Percentiles rank a stretch among this genome's conserved stretches.
phyloP scores from a whole-genome alignment of 1,139 yeast genomes.

The Yamadazyma mexicana region DNA sequence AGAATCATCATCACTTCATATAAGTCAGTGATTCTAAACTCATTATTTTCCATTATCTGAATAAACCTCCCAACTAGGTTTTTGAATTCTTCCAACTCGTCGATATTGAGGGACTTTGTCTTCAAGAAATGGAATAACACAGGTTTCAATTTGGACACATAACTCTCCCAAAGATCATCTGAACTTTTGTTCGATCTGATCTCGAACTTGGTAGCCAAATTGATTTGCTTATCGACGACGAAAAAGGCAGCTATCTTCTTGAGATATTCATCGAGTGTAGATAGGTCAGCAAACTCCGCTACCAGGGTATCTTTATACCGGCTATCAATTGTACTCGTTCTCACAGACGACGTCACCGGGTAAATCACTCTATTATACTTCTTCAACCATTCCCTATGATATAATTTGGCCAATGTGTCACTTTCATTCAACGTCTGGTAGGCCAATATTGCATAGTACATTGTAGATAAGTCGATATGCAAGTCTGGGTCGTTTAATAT shows the following conservation, averaged over 20 bases:
- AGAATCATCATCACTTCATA: constrained; percentile 62
- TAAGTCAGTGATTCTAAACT: constrained; percentile 59
- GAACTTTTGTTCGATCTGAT: constrained; percentile 57
- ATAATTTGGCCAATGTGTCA: constrained; percentile 58
- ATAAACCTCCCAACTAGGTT: constrained; percentile 68
- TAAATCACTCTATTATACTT: constrained; percentile 73
- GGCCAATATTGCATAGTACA: constrained; percentile 82
- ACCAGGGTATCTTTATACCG: constrained; percentile 18
- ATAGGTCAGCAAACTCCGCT: constrained; percentile 22
- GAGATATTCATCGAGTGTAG: constrained; percentile 51
- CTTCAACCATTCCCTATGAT: constrained; percentile 70
- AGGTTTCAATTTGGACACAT: constrained; percentile 59
- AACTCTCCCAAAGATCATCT: constrained; percentile 77
- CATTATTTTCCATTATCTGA: constrained; percentile 75
- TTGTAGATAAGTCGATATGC: constrained; percentile 60
- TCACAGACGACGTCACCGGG: constrained; percentile 49
- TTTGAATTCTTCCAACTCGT: constrained; percentile 41
- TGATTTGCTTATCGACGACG: constrained; percentile 69
- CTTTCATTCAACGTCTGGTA: constrained; percentile 71
- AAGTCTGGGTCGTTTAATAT: constrained; percentile 47
- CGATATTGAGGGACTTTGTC: constrained; percentile 28
- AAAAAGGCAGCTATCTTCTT: constrained; percentile 74
- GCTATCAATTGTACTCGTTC: constrained; percentile 12
- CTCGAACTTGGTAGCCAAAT: constrained; percentile 54
- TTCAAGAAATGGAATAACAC: constrained; percentile 41